A percentile compares a stretch with the other conserved stretches of the same genome.
These are phyloP conservation scores for Debaryomyces robertsiae DNA, from an alignment of 1,139 yeast species.

Conservation along the genomic window DNA sequence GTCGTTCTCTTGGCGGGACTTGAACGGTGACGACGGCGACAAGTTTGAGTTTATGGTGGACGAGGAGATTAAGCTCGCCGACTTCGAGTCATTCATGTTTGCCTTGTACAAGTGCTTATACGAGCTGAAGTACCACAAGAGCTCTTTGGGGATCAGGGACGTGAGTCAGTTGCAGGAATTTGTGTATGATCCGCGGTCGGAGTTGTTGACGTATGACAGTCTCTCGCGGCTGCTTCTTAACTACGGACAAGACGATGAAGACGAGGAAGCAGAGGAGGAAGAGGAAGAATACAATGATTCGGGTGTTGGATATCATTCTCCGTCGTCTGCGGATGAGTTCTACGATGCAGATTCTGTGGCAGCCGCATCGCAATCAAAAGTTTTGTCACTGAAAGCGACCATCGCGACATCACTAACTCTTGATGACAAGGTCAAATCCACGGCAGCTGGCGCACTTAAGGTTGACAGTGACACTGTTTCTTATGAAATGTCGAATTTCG, in stretches of 20 bases:
- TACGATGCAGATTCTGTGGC: conserved; percentile 19
- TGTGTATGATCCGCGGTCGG: conserved; percentile 35
- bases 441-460: background rate
- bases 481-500: conserved; percentile 19
- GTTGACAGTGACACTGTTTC: conserved; percentile 1
- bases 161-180: conserved; percentile 59
- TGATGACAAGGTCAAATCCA: background rate
- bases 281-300: conserved; percentile 17
- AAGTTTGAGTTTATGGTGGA: conserved; percentile 79
- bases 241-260: conserved; percentile 15
- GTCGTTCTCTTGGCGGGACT: conserved; percentile 78
- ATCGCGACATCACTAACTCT: background rate
- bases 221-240: conserved; percentile 18
- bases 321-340: conserved; percentile 17
- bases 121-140: conserved; percentile 68
- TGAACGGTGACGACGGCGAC: conserved; percentile 87
- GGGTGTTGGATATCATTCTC: conserved; percentile 14
- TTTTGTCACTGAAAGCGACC: conserved; percentile 8
- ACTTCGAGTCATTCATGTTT: conserved; percentile 65
- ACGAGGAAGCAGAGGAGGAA: conserved; percentile 16
- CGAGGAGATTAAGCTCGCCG: conserved; percentile 54
- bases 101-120: conserved; percentile 70
- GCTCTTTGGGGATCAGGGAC: conserved; percentile 49
- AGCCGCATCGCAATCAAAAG: background rate
- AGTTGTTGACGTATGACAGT: conserved; percentile 27